A percentile compares a stretch with the other conserved stretches of the same genome.
Evolutionary conservation across 1,139 yeast genomes (phyloP).

Genomic region (Debaryomycetaceae sp.): DNA sequence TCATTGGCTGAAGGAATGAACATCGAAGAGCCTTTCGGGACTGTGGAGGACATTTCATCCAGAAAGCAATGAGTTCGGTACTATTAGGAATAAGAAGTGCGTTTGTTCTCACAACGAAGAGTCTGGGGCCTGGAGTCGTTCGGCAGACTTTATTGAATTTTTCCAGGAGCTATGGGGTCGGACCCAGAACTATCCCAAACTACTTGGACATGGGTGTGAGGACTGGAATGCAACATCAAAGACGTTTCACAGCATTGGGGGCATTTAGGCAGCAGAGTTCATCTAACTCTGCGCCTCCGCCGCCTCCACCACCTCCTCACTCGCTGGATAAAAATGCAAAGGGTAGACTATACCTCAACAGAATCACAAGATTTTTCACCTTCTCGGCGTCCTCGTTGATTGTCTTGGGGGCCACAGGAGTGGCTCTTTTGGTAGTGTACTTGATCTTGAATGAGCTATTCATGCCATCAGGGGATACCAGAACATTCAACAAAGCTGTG

Average conservation of each 20-base stretch:
- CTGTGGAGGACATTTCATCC: background rate
- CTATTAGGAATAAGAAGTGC: background rate
- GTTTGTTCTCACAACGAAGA: background rate
- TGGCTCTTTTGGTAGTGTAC: conserved; percentile 69
- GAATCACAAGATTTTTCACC: conserved; percentile 53
- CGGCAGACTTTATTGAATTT: background rate
- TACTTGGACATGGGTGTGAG: background rate
- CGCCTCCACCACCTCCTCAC: conserved; percentile 42
- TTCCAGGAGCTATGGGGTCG: background rate
- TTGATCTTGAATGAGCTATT: conserved; percentile 73
- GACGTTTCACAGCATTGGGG: background rate
- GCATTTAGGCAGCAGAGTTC: background rate
- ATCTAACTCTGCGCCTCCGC: background rate
- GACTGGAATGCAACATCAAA: background rate
- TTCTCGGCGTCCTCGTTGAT: conserved; percentile 59
- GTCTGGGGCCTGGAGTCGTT: background rate
- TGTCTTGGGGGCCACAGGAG: conserved; percentile 65
- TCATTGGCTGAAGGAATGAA: background rate
- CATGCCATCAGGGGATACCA: conserved; percentile 88
- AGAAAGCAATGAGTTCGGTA: background rate
- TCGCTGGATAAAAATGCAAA: conserved; percentile 37
- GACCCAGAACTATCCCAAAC: background rate
- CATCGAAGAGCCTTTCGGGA: background rate
- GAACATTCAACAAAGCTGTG: conserved; percentile 83
- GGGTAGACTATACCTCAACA: conserved; percentile 34